These are phyloP conservation scores for Bretziella fagacearum DNA, from an alignment of 2,329 filamentous ascomycete genomes.

Conservation along the genomic window DNA sequence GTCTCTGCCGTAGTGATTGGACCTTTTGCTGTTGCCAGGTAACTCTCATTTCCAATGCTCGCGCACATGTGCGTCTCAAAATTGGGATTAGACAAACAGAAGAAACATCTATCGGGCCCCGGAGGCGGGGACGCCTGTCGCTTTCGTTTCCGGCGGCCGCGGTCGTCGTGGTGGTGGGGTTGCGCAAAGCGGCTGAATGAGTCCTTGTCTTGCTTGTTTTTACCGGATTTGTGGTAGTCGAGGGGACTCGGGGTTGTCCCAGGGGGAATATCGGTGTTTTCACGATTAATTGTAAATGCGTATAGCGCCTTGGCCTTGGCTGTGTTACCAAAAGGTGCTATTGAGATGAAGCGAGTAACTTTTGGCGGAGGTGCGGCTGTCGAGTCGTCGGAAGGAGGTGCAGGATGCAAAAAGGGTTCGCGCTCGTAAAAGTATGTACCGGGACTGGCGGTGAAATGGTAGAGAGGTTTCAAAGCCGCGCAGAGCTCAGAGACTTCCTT, in stretches of 20 bases:
- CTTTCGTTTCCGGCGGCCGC: conserved; percentile 30
- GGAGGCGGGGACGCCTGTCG: conserved; percentile 38
- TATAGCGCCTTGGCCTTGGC: conserved; percentile 68
- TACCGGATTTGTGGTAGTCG: conserved; percentile 18
- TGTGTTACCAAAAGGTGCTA: conserved; percentile 61
- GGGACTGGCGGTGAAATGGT: conserved; percentile 64
- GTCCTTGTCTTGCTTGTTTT: conserved; percentile 1
- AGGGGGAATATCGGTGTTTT: conserved; percentile 36
- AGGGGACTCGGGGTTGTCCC: conserved; percentile 68
- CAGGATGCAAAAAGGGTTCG: conserved; percentile 69
- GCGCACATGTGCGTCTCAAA: conserved; percentile 76
- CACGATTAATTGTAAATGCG: conserved; percentile 45
- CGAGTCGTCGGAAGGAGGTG: conserved; percentile 27
- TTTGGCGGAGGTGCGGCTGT: conserved; percentile 16
- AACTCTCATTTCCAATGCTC: conserved; percentile 72
- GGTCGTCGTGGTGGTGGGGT: conserved; percentile 28
- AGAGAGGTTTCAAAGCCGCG: conserved; percentile 66
- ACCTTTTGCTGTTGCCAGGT: conserved; percentile 83
- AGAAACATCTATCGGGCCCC: conserved; percentile 73
- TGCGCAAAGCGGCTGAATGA: conserved; percentile 13
- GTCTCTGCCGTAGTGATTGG: conserved; percentile 58
- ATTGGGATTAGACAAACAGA: conserved; percentile 79
- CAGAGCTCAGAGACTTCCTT: conserved; percentile 64
- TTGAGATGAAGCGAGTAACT: conserved; percentile 77
- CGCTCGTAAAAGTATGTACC: conserved; percentile 63